Evolutionary conservation across 495 filamentous ascomycete species (phyloP), one percentile per base, ranked within the genome.

Genomic region (Trichoderma gamsii): DNA sequence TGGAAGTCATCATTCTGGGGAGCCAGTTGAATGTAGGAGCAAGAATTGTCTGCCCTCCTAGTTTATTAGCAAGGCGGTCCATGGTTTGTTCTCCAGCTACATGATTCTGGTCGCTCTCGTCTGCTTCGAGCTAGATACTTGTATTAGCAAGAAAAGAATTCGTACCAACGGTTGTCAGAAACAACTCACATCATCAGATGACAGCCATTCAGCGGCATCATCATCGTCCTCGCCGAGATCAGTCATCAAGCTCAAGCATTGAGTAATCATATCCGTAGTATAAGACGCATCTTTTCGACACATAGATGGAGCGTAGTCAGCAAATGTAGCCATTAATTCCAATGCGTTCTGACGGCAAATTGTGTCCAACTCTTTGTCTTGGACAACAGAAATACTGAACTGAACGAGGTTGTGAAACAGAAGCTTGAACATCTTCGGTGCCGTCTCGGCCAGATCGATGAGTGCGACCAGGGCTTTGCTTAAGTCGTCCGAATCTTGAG

Each of bases 231-330:
- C 82, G 44, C 94, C 96, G 69, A 99, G 88, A 77, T 99, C 96
- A n/a, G 96, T 99, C 96, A 99, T 98, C 73, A 99, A 79, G 71
- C 95, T 98, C 70, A 99, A 81, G 75, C 96, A 99, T 78, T 99
- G 96, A 0, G 93, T 98, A 72, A 99, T 93, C 96, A 99, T 99
- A 70, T 97, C 92, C 65, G 83, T 86, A 9, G 93, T 94, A 77
- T 96, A 99, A 18, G 86, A 88, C 5, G 89, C 76, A 74, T 99
- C 92, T 73, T 97, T 98, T 76, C 87, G 89, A 82, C 95, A 98
- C 89, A 97, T 96, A 35, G 88, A 86, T 13, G 96, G 91, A 1
- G 89, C 89, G 71, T 95, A 93, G 72, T 99, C 96, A 69, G 96
- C 95, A 78, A 99, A 99, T 1, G 96, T 99, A 35, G 93, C 94